Evolutionary conservation across 2,329 filamentous ascomycete genomes (phyloP), one percentile per base, ranked within the genome.

Genomic region (Corinectria fuckeliana): DNA sequence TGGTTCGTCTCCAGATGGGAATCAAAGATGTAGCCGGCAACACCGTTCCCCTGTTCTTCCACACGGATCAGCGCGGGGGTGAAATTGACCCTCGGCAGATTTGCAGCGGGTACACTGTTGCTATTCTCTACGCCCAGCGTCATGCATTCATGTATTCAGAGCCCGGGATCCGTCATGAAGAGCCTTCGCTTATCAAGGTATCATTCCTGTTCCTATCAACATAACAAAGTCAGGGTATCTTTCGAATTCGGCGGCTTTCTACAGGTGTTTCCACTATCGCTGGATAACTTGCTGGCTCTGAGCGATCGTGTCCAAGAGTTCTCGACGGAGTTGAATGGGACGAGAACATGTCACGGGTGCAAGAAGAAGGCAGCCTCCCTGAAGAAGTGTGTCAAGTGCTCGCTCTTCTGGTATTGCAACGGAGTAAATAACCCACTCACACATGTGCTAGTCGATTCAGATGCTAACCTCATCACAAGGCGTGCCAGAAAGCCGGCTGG

Each of bases 371-470:
- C 51, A 0, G 13, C 11, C 0, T 47, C 26, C 2, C 2, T 63
- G 23, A 48, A 38, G 45, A 48, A 49, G 23, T 68, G 61, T 18
- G 36, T 41, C 13, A 53, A 42, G 30, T 68, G 66, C 1, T 21
- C 4, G 0, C n/a, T 61, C 23, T 62, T 68, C 18, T 60, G 59
- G 56, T 68, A 68, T 28, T 68, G 66, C 11, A n/a, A 41, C 32
- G 38, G 51, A 52, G 62, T 66, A 56, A 50, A 49, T 8, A 42
- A 1, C 6, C 8, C 21, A 14, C n/a, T 26, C 21, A 18, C 47
- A 8, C 18, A 20, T 21, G 9, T n/a, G 1, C 4, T 32, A 8
- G 7, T 25, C 14, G 20, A 8, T 16, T 21, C 0, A 11, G 20
- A 32, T 30, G 25, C 49, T 52, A 26, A 41, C 16, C 38, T 59